These are phyloP conservation scores for Cytospora mali DNA, from an alignment of 2,329 filamentous ascomycete species.

Conservation along the genomic window DNA sequence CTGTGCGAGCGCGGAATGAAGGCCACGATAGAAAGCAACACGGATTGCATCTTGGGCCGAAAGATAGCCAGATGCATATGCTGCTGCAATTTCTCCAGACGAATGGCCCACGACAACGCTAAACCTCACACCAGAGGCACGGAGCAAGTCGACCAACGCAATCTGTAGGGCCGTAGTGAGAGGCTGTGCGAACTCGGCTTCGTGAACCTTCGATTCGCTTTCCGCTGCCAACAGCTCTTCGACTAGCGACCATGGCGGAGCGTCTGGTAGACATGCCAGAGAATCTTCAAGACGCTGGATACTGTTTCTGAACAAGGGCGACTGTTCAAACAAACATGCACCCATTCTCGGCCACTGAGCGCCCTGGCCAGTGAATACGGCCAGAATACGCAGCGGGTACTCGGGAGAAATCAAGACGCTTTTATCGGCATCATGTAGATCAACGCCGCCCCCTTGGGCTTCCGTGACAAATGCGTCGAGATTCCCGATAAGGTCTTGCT, in stretches of 20 bases:
- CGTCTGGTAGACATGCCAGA: not conserved
- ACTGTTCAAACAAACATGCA: conserved; percentile 34
- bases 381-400: not conserved
- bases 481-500: not conserved
- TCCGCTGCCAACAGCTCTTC: conserved; percentile 6
- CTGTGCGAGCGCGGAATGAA: not conserved
- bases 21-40: conserved; percentile 32
- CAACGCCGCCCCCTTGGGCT: not conserved
- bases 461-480: not conserved
- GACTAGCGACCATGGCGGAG: conserved; percentile 16
- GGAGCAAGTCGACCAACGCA: conserved; percentile 39
- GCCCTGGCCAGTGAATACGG: conserved; percentile 19
- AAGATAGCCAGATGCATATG: conserved; percentile 11
- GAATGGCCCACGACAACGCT: conserved; percentile 35
- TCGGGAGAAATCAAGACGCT: not conserved
- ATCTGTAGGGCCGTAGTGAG: conserved; percentile 46
- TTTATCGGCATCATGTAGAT: not conserved
- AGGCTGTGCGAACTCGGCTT: conserved; percentile 13
- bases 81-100: conserved; percentile 28
- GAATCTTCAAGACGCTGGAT: not conserved
- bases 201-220: conserved; percentile 17
- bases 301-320: not conserved
- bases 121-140: conserved; percentile 30
- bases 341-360: conserved; percentile 21
- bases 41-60: conserved; percentile 31